These are phyloP conservation scores for Aphanomyces invadans DNA, from an alignment of 352 stramenopile species.

Conservation along the genomic window DNA sequence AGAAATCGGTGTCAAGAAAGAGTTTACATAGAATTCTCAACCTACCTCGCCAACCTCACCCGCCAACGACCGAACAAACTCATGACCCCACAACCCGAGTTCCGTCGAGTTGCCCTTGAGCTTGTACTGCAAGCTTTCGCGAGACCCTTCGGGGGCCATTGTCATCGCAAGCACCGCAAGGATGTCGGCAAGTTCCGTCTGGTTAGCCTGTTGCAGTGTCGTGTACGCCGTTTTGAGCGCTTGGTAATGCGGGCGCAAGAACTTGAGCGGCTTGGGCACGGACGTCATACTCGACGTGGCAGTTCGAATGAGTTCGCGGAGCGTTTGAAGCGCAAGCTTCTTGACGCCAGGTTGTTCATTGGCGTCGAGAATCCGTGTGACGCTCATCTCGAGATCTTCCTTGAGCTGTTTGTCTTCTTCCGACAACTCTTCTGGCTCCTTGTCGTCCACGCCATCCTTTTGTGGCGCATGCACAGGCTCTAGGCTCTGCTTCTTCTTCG, in stretches of 20 bases:
- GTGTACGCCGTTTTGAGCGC: slow-evolving; percentile 76
- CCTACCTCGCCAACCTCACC: slow-evolving; percentile 94
- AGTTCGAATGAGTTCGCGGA: slow-evolving; percentile 94
- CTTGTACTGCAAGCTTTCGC: slow-evolving; percentile 87
- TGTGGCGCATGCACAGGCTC: slow-evolving; percentile 47
- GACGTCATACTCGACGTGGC: slow-evolving; percentile 98
- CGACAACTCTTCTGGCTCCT: slow-evolving; percentile 34
- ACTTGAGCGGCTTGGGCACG: slow-evolving; percentile 99
- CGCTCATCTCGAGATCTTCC: slow-evolving; percentile 86
- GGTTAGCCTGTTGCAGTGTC: slow-evolving; percentile 24
- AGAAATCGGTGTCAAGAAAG: not conserved
- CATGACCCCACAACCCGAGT: slow-evolving; percentile 96
- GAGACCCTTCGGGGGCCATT: slow-evolving; percentile 91
- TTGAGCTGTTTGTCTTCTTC: slow-evolving; percentile 91
- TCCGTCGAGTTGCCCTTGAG: slow-evolving; percentile 85
- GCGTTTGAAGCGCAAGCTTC: slow-evolving; percentile 90
- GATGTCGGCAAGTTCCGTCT: slow-evolving; percentile 81
- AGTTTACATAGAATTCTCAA: not conserved
- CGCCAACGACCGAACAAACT: slow-evolving; percentile 96
- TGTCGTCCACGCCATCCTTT: slow-evolving; percentile 8
- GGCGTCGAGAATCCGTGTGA: slow-evolving; percentile 65
- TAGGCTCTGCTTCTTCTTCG: slow-evolving; percentile 42
- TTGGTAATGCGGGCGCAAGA: slow-evolving; percentile 94
- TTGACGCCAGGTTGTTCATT: slow-evolving; percentile 60
- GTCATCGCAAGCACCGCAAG: slow-evolving; percentile 97